These are phyloP conservation scores for Tilletiopsis washingtonensis DNA, from an alignment of 1,284 basidiomycete genomes.

Conservation along the genomic window DNA sequence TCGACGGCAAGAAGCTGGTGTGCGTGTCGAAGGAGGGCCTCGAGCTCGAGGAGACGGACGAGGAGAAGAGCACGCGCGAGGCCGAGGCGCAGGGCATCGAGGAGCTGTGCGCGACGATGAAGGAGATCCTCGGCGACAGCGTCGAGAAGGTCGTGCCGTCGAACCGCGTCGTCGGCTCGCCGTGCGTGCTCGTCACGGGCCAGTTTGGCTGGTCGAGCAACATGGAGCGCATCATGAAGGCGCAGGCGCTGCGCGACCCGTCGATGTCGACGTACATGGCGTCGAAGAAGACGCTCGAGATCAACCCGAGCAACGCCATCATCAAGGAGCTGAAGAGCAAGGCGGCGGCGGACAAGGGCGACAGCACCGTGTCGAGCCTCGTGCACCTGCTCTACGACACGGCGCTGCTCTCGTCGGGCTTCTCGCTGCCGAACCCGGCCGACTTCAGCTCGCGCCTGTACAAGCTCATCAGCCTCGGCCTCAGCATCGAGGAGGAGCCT, in stretches of 20 bases:
- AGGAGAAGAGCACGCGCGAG: constrained; percentile 89
- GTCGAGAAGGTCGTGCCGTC: constrained; percentile 99
- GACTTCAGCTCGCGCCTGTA: constrained; percentile 93
- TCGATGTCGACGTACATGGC: constrained; percentile 98
- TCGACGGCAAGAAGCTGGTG: constrained; percentile 94
- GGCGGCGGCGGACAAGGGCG: constrained; percentile 91
- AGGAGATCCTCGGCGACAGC: constrained; percentile 97
- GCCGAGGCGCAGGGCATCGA: constrained; percentile 75
- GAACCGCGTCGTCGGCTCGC: constrained; percentile 60
- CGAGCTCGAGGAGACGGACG: constrained; percentile 97
- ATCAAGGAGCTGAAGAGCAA: constrained; percentile 93
- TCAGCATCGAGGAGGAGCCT: constrained; percentile 52
- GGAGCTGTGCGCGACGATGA: constrained; percentile 87
- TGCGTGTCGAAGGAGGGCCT: constrained; percentile 99
- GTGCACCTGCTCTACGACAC: constrained; percentile 96
- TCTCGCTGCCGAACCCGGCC: constrained; percentile 88
- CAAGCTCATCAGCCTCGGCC: constrained; percentile 79
- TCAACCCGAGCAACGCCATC: constrained; percentile 90
- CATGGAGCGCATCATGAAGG: constrained; percentile 99
- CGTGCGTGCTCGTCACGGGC: constrained; percentile 65
- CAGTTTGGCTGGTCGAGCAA: constrained; percentile 99
- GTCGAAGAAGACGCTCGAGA: constrained; percentile 92
- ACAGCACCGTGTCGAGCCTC: constrained; percentile 87
- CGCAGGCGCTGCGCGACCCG: constrained; percentile 94
- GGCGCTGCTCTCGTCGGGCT: constrained; percentile 64